phyloP scores from a whole-genome alignment of 2,329 filamentous ascomycete species.

The Ascosphaera apis region DNA sequence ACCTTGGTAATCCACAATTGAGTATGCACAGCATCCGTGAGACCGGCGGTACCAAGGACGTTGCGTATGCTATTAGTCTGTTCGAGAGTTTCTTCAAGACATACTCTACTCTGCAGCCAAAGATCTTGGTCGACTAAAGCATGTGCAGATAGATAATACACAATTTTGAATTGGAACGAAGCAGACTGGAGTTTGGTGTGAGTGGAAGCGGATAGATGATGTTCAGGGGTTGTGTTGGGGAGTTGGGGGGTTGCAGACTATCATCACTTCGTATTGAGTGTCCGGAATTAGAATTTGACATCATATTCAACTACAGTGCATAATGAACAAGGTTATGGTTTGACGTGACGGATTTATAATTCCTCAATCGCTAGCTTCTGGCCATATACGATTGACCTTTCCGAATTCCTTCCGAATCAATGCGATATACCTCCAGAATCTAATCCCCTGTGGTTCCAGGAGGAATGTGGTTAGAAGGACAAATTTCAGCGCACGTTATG shows the following conservation, averaged over 20 bases:
- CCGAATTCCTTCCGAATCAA: no score
- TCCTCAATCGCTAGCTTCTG: no score
- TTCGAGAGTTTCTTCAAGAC: conserved; percentile 73
- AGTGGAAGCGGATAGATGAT: neutral
- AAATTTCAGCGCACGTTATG: no score
- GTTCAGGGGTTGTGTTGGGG: neutral
- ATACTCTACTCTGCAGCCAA: conserved; percentile 62
- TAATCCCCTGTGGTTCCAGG: no score
- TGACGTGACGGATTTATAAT: no score
- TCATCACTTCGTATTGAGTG: no score
- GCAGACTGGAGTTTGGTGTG: neutral
- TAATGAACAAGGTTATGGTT: no score
- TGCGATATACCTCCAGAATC: no score
- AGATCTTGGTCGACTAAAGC: conserved; percentile 55
- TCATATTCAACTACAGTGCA: no score
- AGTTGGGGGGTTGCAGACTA: neutral
- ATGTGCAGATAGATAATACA: neutral
- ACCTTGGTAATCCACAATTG: conserved; percentile 74
- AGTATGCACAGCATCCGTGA: conserved; percentile 96
- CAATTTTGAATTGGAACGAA: neutral
- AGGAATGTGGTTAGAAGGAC: no score
- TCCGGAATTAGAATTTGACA: no score
- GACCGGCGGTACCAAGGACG: conserved; percentile 69
- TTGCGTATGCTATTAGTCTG: conserved; percentile 62
- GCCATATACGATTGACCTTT: no score